Evolutionary conservation across 177 flowering plant species (phyloP), one percentile per base, ranked within the genome.

Genomic region (Vitis hybrid): DNA sequence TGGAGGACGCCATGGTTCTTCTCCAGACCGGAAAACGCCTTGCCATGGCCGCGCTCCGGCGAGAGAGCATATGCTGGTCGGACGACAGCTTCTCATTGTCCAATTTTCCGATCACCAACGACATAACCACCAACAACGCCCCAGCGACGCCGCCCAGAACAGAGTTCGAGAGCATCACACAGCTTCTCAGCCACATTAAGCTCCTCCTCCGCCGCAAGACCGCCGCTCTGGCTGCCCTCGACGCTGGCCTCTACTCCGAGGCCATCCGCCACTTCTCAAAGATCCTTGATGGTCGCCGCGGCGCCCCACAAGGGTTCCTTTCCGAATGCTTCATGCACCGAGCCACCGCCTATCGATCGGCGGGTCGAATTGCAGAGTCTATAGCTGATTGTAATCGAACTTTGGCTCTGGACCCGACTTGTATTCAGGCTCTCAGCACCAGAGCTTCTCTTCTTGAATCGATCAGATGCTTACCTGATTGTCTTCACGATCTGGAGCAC

Each of bases 1-100:
- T 96, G 96, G 98, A 96, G 76, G 98, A 96, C 72, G 97, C 99
- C 1, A 83, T 96, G 94, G 90, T 83, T 5, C 90, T 96, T 3
- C 93, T 96, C 59, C 99, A 96, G 69, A 91, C 95, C 66, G 95
- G 95, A 2, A 94, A 91, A 71, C 95, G 99, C 63, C 85, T 92
- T 8, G 86, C 92, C n/a, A 67, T 91, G 10, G 98, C 92, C 1
- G 94, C 92, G 10, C 84, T 86, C 65, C 92, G 98, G 49, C 90
- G 94, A 7, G 84, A 90, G 60, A 92, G 97, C 83, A 80, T 83
- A 4, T 87, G 85, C 54, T 82, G 85, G 85, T 84, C 97, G 1
- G 97, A 94, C 1, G 98, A 96, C 82, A 88, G 91, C 87, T 91
- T 96, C 82, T 76, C 90, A 14, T 71, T 82, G 68, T 66, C 86